phyloP scores from a whole-genome alignment of 2,329 filamentous ascomycete species.

The Sporothrix dimorphospora region DNA sequence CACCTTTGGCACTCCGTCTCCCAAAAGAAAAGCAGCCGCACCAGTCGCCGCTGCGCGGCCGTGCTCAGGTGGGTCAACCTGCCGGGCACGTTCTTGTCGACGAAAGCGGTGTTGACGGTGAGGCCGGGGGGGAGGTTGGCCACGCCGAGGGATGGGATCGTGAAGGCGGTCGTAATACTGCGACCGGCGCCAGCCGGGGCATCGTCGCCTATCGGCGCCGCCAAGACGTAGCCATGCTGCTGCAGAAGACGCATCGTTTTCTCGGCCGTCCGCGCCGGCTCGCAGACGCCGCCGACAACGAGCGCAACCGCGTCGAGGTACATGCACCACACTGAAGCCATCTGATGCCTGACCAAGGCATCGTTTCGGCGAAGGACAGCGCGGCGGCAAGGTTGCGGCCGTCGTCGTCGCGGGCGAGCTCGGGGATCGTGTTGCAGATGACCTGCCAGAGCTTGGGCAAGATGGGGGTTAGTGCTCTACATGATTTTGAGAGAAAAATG shows the following conservation, averaged over 20 bases:
- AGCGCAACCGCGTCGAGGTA: not conserved
- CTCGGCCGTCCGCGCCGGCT: not conserved
- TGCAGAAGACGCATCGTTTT: not conserved
- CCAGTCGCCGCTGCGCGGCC: not conserved
- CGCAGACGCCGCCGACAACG: not conserved
- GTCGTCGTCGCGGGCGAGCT: not conserved
- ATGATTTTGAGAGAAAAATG: not conserved
- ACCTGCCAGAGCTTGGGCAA: not conserved
- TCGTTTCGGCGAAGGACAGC: not conserved
- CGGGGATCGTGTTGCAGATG: slow-evolving; percentile 1
- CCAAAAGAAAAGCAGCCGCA: not conserved
- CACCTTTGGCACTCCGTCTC: not conserved
- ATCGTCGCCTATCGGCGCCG: no score
- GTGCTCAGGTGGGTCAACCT: not conserved
- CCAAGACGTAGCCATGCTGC: not conserved
- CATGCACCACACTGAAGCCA: not conserved
- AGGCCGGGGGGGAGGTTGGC: not conserved
- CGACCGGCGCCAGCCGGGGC: no score
- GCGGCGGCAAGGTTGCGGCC: not conserved
- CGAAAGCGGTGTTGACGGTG: not conserved
- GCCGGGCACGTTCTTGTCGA: not conserved
- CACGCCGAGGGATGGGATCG: not conserved
- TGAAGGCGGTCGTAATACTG: not conserved
- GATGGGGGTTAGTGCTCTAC: not conserved
- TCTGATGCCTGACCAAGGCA: not conserved